Conservation (phyloP, 179 eudicot species). For the Beta macrorhiza region DNA sequence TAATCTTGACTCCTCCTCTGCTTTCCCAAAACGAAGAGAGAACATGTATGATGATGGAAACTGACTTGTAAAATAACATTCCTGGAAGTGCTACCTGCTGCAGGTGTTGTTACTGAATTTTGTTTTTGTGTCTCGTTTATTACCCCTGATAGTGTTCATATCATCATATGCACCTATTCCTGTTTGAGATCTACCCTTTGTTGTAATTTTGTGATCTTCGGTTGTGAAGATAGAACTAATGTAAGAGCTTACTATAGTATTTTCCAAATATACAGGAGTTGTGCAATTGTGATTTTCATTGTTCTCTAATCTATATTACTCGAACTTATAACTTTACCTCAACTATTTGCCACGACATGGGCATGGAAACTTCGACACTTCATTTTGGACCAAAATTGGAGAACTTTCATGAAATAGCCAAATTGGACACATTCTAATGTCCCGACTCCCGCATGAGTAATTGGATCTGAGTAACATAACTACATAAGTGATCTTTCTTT, state of each 20-base stretch:
- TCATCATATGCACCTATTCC: slow-evolving; percentile 17
- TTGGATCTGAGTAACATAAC: no score
- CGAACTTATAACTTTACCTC: no score
- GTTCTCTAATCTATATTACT: no score
- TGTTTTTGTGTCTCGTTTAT: slow-evolving; percentile 9
- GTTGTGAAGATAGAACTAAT: slow-evolving; percentile 8
- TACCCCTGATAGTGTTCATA: not conserved
- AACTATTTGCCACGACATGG: no score
- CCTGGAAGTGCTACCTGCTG: slow-evolving; percentile 1
- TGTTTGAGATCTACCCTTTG: slow-evolving; percentile 13
- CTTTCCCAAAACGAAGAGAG: slow-evolving; percentile 72
- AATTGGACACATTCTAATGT: no score
- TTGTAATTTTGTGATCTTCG: slow-evolving; percentile 8
- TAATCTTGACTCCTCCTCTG: slow-evolving; percentile 55
- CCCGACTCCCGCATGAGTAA: no score
- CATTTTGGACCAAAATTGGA: no score
- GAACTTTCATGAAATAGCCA: no score
- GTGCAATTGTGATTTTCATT: no score
- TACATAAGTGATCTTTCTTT: no score
- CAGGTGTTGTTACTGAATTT: slow-evolving; percentile 18
- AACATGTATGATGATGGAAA: slow-evolving; percentile 52
- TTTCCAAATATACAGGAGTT: no score
- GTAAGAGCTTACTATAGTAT: not conserved
- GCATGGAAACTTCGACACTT: no score
- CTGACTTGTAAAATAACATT: slow-evolving; percentile 23